Conservation (phyloP, 1,139 yeast genomes). For the Pneumocystis canis region DNA sequence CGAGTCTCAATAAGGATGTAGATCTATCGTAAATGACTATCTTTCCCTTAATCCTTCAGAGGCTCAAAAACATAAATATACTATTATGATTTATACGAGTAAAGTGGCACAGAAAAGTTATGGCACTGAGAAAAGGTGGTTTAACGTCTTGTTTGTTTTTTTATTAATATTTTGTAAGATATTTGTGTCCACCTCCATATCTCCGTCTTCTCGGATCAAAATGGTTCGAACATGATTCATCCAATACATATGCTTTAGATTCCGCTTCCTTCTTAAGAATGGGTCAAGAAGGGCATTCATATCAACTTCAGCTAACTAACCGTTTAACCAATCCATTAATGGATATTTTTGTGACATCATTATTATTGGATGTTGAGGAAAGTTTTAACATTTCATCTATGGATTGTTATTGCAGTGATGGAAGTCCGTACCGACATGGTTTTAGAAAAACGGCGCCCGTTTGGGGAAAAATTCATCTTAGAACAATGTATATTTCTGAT, state of each 20-base stretch:
- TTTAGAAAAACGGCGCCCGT: not conserved
- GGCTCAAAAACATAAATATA: not conserved
- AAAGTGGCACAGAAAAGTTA: slow-evolving; percentile 2
- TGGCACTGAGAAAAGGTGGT: slow-evolving; percentile 1
- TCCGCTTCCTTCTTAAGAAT: not conserved
- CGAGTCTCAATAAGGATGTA: not conserved
- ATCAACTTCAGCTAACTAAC: not conserved
- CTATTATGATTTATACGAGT: not conserved
- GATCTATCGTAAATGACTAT: not conserved
- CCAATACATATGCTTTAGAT: not conserved
- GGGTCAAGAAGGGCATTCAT: not conserved
- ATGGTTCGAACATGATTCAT: not conserved
- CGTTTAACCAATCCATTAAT: not conserved
- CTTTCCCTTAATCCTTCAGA: not conserved
- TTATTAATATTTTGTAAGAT: not conserved
- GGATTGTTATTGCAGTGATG: not conserved
- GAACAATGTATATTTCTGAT: not conserved
- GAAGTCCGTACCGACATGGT: not conserved
- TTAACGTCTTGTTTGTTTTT: not conserved
- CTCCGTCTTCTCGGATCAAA: not conserved
- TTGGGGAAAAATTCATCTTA: not conserved
- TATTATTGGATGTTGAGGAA: not conserved
- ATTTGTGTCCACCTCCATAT: not conserved
- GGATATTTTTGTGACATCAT: not conserved
- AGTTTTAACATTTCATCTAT: not conserved